Evolutionary conservation across 208 protist genomes (phyloP), one percentile per base, ranked within the genome.

Genomic region (Angomonas deanei): DNA sequence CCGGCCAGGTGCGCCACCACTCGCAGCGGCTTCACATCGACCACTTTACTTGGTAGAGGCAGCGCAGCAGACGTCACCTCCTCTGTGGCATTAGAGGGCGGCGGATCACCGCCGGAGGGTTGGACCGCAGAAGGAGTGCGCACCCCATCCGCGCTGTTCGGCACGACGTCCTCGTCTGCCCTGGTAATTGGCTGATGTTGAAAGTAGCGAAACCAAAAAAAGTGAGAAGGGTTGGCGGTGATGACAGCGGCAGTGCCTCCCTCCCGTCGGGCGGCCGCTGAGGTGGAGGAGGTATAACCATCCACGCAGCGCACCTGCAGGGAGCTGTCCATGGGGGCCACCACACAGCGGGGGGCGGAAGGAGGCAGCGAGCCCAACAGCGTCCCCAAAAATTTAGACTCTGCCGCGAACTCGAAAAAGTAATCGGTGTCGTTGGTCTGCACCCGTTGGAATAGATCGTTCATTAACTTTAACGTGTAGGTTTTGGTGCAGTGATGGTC

Each of bases 1-100:
- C 74, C 77, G 17, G 84, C 80, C 27, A 91, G 59, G 55, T 58
- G 64, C 36, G 75, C 68, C 0, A 71, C 66, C 10, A 61, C 59
- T 57, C 85, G 81, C 38, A 91, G 64, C 15, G 84, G 78, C 67
- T 83, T 85, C 47, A 78, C 59, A 13, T 91, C 84, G 46, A 85
- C 60, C 5, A 74, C 56, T 65, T 91, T 91, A 5, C 72, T 64
- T 2, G 83, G 83, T 5, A 90, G 71, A 13, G 31, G 32, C 17
- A 66, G 21, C 39, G 56, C 73, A 17, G 19, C 17, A 10, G 27
- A 19, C 39, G 17, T 28, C 13, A 8, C 63, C 10, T 10, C 8
- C 34, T 49, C 27, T 21, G 52, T 48, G n/a, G 50, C 57, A 13
- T 36, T 38, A 6, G 42, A 19, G 21, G 28, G 28, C 27, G 24